These are phyloP conservation scores for Nakaseomyces sp. DNA, from an alignment of 1,139 yeast species.

Conservation along the genomic window DNA sequence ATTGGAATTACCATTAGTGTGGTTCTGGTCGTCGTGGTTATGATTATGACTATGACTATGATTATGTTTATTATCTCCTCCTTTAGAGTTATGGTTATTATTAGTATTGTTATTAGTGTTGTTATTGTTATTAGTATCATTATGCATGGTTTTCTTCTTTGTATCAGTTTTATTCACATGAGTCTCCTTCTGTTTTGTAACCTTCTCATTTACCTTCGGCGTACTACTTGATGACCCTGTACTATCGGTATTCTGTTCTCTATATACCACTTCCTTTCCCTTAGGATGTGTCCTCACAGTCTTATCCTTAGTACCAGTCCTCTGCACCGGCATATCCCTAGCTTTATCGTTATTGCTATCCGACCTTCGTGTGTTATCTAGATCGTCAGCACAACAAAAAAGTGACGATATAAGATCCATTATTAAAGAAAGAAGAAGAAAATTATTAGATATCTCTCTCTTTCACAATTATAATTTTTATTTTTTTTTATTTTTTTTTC, in stretches of 20 bases:
- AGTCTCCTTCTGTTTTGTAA: background rate
- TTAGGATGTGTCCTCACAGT: background rate
- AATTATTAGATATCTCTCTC: too few species aligned
- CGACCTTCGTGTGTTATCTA: background rate
- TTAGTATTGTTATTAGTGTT: background rate
- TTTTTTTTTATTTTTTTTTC: background rate
- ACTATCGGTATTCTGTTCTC: conserved; percentile 1
- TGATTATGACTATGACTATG: too few species aligned
- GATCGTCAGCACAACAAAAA: conserved; percentile 8
- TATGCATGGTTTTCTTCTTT: background rate
- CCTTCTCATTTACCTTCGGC: background rate
- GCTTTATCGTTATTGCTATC: background rate
- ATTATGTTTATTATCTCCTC: too few species aligned
- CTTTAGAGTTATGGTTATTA: background rate
- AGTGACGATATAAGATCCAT: conserved; percentile 10
- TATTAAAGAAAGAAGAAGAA: too few species aligned
- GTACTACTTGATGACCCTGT: background rate
- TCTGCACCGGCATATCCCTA: background rate
- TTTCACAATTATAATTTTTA: too few species aligned
- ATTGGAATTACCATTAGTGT: too few species aligned
- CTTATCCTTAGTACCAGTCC: background rate
- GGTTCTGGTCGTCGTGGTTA: background rate
- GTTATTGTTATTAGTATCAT: background rate
- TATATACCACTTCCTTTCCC: background rate
- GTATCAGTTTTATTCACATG: background rate